Evolutionary conservation across 1,284 basidiomycete genomes (phyloP).

Genomic region (Mixia osmundae): DNA sequence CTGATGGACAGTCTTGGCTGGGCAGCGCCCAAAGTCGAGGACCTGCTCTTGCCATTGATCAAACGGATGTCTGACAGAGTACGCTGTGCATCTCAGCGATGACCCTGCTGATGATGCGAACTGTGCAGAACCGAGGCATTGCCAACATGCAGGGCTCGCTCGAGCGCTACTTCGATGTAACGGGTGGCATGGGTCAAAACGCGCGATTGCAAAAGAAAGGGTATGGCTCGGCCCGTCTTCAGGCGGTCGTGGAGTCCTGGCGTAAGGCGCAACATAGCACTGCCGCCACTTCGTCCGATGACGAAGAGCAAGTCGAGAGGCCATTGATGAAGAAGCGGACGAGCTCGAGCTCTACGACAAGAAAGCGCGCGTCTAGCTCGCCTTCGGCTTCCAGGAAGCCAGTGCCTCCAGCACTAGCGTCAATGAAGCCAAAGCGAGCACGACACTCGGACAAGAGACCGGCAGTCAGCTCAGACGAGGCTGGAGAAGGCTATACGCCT

Average conservation of each 20-base stretch:
- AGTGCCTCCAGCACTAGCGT: too few relatives aligned
- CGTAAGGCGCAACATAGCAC: slow-evolving; percentile 29
- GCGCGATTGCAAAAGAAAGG: slow-evolving; percentile 54
- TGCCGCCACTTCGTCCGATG: too few relatives aligned
- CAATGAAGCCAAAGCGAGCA: too few relatives aligned
- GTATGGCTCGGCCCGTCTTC: slow-evolving; percentile 64
- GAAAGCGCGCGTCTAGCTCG: too few relatives aligned
- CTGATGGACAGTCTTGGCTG: slow-evolving; percentile 67
- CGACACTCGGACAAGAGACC: too few relatives aligned
- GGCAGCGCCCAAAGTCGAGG: slow-evolving; percentile 67
- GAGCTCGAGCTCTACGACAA: too few relatives aligned
- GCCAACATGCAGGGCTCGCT: slow-evolving; percentile 36
- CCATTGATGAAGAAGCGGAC: too few relatives aligned
- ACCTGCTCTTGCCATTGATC: slow-evolving; percentile 77
- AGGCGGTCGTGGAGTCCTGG: slow-evolving; percentile 68
- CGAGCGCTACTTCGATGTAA: slow-evolving; percentile 30
- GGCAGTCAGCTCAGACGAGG: too few relatives aligned
- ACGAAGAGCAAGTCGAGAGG: too few relatives aligned
- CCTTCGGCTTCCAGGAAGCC: too few relatives aligned
- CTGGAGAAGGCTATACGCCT: too few relatives aligned
- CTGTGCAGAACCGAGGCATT: slow-evolving; percentile 29
- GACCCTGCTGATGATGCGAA: slow-evolving; percentile 8
- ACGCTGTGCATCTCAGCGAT: slow-evolving; percentile 1
- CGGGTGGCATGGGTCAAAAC: slow-evolving; percentile 30
- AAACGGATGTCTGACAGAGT: slow-evolving; percentile 46